Evolutionary conservation across 257 asterid species (phyloP).

Genomic region (Solanum tarijense): DNA sequence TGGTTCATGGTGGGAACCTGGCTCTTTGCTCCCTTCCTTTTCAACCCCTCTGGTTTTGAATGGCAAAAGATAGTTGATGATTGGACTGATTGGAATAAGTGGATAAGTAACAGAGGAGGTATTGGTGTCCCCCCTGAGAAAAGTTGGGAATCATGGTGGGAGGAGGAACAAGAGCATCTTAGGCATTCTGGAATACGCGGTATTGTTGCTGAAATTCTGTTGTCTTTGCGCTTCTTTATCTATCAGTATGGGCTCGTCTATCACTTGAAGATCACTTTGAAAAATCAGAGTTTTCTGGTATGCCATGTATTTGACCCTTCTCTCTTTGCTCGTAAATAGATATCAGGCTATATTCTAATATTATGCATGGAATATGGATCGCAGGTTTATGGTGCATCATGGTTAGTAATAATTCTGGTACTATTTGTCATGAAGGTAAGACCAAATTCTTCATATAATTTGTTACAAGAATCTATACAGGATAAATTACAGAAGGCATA

Average conservation of each 20-base stretch:
- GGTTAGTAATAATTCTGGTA: constrained; percentile 79
- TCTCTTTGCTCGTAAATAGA: not conserved
- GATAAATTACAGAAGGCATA: not conserved
- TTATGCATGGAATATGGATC: constrained; percentile 2
- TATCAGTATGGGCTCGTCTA: constrained; percentile 94
- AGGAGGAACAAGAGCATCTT: constrained; percentile 98
- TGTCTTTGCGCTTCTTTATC: constrained; percentile 74
- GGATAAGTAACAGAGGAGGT: constrained; percentile 96
- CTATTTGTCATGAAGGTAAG: constrained; percentile 96
- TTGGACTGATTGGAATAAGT: constrained; percentile 98
- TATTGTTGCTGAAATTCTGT: constrained; percentile 56
- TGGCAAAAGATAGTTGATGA: constrained; percentile 99
- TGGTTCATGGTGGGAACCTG: constrained; percentile 99
- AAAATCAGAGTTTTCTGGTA: constrained; percentile 61
- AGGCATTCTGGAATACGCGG: constrained; percentile 90
- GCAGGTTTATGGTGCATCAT: constrained; percentile 90
- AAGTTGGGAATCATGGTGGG: constrained; percentile 99
- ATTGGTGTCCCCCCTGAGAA: constrained; percentile 94
- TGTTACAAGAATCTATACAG: not conserved
- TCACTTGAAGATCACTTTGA: constrained; percentile 64
- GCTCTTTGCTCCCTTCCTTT: constrained; percentile 97
- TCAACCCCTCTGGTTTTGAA: constrained; percentile 98
- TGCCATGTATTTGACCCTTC: constrained; percentile 10
- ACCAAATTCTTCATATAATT: not conserved
- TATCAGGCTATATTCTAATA: constrained; percentile 1